A percentile compares a stretch with the other conserved stretches of the same genome.
Evolutionary conservation across 345 rosid genomes (phyloP).

Genomic region (Melaleuca quinquenervia): DNA sequence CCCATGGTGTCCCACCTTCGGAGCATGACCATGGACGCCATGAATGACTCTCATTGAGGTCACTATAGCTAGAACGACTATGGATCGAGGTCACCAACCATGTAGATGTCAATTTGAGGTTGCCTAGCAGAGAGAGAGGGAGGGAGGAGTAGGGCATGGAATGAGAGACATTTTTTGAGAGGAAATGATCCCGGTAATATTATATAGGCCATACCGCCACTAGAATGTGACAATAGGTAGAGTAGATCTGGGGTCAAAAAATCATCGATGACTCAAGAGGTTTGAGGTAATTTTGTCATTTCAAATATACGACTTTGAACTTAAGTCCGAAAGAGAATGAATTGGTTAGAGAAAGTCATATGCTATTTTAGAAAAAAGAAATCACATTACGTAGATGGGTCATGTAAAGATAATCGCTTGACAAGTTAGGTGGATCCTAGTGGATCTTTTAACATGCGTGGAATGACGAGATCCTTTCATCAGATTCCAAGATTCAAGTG

Average conservation of each 20-base stretch:
- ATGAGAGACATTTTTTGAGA: background rate
- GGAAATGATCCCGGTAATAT: background rate
- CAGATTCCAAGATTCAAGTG: background rate
- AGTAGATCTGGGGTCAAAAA: background rate
- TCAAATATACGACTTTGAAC: background rate
- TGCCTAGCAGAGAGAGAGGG: background rate
- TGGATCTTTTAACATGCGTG: background rate
- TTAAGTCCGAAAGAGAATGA: background rate
- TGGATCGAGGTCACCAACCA: background rate
- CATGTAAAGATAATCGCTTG: background rate
- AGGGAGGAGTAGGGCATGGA: background rate
- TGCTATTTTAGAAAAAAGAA: background rate
- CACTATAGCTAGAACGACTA: background rate
- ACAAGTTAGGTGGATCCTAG: background rate
- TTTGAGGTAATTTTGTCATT: background rate
- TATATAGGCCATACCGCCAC: background rate
- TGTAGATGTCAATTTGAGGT: background rate
- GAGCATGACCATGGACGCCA: background rate
- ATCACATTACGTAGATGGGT: background rate
- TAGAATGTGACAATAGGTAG: background rate
- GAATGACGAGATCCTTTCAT: background rate
- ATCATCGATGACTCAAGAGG: background rate
- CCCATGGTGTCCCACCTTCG: background rate
- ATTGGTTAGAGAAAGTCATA: background rate
- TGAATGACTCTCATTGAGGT: background rate